These are phyloP conservation scores for Cladosporium sp. DNA, from an alignment of 2,329 filamentous ascomycete genomes.

Conservation along the genomic window DNA sequence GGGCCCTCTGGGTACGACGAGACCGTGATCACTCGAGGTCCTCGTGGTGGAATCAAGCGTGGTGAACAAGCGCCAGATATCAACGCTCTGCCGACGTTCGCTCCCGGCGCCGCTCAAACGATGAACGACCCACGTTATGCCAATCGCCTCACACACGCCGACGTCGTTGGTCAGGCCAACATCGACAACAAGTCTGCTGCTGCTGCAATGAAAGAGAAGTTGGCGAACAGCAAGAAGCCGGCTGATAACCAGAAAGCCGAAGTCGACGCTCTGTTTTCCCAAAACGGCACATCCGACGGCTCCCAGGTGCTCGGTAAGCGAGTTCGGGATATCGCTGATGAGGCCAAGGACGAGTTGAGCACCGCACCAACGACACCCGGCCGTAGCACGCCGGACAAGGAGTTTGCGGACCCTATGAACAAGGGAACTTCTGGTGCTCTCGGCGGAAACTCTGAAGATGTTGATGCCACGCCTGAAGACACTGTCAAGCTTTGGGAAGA, in stretches of 20 bases:
- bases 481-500: constrained; percentile 90
- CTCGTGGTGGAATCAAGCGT: constrained; percentile 27
- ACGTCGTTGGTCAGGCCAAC: constrained; percentile 67
- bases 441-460: constrained; percentile 39
- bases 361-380: constrained; percentile 46
- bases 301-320: constrained; percentile 62
- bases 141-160: constrained; percentile 68
- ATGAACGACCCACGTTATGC: constrained; percentile 42
- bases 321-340: constrained; percentile 66
- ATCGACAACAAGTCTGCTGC: constrained; percentile 91
- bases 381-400: constrained; percentile 47
- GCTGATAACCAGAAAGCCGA: constrained; percentile 26
- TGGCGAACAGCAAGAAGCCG: constrained; percentile 48
- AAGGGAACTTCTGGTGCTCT: constrained; percentile 27
- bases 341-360: constrained; percentile 34
- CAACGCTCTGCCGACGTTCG: constrained; percentile 50
- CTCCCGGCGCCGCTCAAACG: constrained; percentile 49
- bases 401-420: constrained; percentile 24
- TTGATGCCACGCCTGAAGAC: constrained; percentile 64
- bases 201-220: constrained; percentile 73
- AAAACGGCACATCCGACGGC: constrained; percentile 21
- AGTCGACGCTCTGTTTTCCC: constrained; percentile 23
- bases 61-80: constrained; percentile 31
- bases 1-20: constrained; percentile 26
- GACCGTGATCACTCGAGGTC: constrained; percentile 28